These are phyloP conservation scores for Potentilla sterilis DNA, from an alignment of 306 rosid species.

Conservation along the genomic window DNA sequence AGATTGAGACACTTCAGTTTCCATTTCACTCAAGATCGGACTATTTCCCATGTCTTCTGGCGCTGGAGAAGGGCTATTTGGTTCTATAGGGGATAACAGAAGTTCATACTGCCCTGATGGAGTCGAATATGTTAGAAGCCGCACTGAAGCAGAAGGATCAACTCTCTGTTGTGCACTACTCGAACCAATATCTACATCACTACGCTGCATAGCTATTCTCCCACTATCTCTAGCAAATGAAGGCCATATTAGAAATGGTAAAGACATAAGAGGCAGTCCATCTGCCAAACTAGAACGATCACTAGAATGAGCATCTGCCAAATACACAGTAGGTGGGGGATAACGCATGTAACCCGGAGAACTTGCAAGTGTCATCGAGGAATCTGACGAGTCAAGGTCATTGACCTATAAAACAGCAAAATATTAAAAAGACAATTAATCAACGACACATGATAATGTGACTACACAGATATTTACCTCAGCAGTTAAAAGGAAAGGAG, in stretches of 20 bases:
- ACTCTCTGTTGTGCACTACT: slow-evolving; percentile 47
- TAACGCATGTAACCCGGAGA: slow-evolving; percentile 83
- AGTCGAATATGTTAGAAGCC: slow-evolving; percentile 58
- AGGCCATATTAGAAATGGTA: slow-evolving; percentile 66
- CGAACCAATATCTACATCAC: slow-evolving; percentile 51
- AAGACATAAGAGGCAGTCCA: slow-evolving; percentile 64
- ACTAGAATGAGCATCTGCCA: slow-evolving; percentile 65
- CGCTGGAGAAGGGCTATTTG: slow-evolving; percentile 36
- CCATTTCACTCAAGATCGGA: slow-evolving; percentile 39
- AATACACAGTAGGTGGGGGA: slow-evolving; percentile 91
- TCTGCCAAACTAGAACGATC: slow-evolving; percentile 55
- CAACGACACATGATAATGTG: slow-evolving; percentile 12
- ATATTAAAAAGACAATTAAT: slow-evolving; percentile 16
- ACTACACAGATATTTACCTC: slow-evolving; percentile 51
- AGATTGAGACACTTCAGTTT: slow-evolving; percentile 41
- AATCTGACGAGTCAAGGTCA: slow-evolving; percentile 89
- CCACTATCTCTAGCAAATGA: slow-evolving; percentile 62
- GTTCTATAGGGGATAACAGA: slow-evolving; percentile 68
- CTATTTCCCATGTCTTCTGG: slow-evolving; percentile 44
- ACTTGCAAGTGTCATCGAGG: slow-evolving; percentile 84
- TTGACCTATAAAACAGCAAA: slow-evolving; percentile 63
- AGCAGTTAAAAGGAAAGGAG: slow-evolving; percentile 93
- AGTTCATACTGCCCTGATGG: slow-evolving; percentile 67
- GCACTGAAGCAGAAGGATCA: slow-evolving; percentile 68
- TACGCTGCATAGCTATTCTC: slow-evolving; percentile 53